Percentiles rank a stretch among this genome's conserved stretches.
Evolutionary conservation across 352 stramenopile species (phyloP).

Genomic region (Globisporangium mamillatum): DNA sequence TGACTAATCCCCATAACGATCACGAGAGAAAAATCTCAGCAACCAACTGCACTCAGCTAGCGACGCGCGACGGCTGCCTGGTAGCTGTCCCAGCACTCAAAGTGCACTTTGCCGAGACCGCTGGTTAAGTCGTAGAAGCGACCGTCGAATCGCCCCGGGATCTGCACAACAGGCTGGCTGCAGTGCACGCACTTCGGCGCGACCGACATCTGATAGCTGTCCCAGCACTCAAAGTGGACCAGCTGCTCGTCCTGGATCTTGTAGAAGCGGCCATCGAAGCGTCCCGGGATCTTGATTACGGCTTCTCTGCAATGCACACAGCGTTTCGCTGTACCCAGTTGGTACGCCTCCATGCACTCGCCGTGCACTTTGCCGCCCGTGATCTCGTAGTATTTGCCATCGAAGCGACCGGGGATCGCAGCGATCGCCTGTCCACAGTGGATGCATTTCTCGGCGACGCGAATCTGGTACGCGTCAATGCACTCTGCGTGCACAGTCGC

Average conservation of each 20-base stretch:
- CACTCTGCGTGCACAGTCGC: constrained; percentile 80
- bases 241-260: constrained; percentile 67
- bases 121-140: constrained; percentile 83
- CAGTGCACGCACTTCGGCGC: constrained; percentile 83
- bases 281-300: constrained; percentile 64
- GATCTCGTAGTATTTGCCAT: constrained; percentile 82
- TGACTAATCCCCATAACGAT: background rate
- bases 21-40: background rate
- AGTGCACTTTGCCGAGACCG: constrained; percentile 78
- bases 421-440: constrained; percentile 80
- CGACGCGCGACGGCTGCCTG: constrained; percentile 22
- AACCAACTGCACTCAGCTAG: background rate
- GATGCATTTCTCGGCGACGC: constrained; percentile 72
- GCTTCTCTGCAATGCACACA: constrained; percentile 70
- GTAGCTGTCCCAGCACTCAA: constrained; percentile 84
- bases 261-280: constrained; percentile 85
- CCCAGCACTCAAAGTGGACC: constrained; percentile 88
- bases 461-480: constrained; percentile 85
- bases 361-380: constrained; percentile 70
- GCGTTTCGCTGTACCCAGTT: constrained; percentile 66
- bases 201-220: constrained; percentile 68
- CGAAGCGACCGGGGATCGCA: constrained; percentile 68
- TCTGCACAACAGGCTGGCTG: constrained; percentile 64
- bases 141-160: constrained; percentile 69
- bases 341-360: constrained; percentile 81